Conservation (phyloP, 2,329 filamentous ascomycete species). For the Aspergillus aculeatus region DNA sequence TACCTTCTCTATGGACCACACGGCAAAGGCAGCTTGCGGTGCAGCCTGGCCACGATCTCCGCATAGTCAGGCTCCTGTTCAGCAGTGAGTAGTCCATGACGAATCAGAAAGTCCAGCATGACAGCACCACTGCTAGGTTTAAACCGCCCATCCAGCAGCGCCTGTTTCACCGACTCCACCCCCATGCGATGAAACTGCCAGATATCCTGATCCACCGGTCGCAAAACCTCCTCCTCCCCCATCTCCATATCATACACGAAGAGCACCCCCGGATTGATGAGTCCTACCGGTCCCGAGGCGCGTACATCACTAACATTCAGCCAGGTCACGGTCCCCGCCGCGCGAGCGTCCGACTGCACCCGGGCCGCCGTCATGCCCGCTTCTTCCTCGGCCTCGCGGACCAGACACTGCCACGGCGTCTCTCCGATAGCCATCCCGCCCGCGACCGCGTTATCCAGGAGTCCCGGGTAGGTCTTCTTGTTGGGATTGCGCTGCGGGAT, state of each 20-base stretch:
- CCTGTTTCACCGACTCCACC: conserved; percentile 1
- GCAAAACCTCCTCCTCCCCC: background rate
- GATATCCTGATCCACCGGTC: conserved; percentile 9
- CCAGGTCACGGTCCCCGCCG: conserved; percentile 11
- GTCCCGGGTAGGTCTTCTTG: conserved; percentile 4
- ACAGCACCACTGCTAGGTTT: conserved; percentile 9
- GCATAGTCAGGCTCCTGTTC: conserved; percentile 7
- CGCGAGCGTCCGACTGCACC: background rate
- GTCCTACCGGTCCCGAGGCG: conserved; percentile 5
- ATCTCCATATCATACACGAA: conserved; percentile 14
- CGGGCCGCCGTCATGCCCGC: conserved; percentile 2
- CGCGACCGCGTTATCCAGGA: conserved; percentile 12
- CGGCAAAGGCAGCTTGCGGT: conserved; percentile 12
- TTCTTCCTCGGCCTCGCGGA: conserved; percentile 11
- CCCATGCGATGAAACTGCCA: conserved; percentile 2
- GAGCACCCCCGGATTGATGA: conserved; percentile 11
- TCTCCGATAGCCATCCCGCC: conserved; percentile 12
- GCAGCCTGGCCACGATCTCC: conserved; percentile 10
- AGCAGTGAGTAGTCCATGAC: conserved; percentile 9
- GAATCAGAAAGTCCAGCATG: conserved; percentile 11
- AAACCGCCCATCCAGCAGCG: conserved; percentile 1
- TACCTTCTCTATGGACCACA: background rate
- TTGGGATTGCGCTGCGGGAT: conserved; percentile 6
- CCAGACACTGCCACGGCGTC: conserved; percentile 9
- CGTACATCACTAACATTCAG: conserved; percentile 9